These are phyloP conservation scores for Aspergillus versicolor DNA, from an alignment of 2,329 filamentous ascomycete genomes.

Conservation along the genomic window DNA sequence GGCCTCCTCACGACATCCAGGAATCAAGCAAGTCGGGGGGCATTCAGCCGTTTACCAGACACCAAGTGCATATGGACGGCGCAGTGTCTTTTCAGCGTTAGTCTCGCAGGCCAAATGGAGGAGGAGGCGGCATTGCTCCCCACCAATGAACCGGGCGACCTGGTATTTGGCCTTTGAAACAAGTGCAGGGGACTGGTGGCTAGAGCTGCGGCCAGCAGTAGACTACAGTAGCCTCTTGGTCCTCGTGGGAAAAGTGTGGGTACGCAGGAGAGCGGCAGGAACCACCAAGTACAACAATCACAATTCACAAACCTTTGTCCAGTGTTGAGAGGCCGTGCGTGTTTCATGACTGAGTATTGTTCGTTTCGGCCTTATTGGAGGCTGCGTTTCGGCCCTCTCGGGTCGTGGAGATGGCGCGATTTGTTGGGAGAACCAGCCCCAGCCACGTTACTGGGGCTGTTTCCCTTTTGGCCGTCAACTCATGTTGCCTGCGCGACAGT, in stretches of 20 bases:
- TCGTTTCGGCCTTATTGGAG: not conserved
- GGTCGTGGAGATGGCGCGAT: slow-evolving; percentile 2
- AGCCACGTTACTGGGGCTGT: not conserved
- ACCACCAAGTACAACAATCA: not conserved
- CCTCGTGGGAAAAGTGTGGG: slow-evolving; percentile 1
- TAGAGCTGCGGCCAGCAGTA: not conserved
- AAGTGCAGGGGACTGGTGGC: not conserved
- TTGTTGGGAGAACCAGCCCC: not conserved
- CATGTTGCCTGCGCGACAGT: not conserved
- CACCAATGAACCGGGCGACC: not conserved
- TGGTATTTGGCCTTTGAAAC: not conserved
- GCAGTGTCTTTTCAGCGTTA: not conserved
- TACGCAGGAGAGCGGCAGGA: not conserved
- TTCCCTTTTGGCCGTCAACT: too few relatives aligned
- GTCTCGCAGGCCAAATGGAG: not conserved
- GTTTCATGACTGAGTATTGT: slow-evolving; percentile 4
- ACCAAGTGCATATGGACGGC: not conserved
- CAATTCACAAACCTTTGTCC: not conserved
- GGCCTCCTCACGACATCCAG: not conserved
- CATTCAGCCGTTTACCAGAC: not conserved
- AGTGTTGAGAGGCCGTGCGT: not conserved
- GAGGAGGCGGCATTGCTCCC: not conserved
- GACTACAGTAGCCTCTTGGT: slow-evolving; percentile 3
- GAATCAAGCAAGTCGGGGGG: not conserved
- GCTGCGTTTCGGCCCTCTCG: not conserved